Evolutionary conservation across 2,329 filamentous ascomycete genomes (phyloP).

Genomic region (Ceratocystis albifundus): DNA sequence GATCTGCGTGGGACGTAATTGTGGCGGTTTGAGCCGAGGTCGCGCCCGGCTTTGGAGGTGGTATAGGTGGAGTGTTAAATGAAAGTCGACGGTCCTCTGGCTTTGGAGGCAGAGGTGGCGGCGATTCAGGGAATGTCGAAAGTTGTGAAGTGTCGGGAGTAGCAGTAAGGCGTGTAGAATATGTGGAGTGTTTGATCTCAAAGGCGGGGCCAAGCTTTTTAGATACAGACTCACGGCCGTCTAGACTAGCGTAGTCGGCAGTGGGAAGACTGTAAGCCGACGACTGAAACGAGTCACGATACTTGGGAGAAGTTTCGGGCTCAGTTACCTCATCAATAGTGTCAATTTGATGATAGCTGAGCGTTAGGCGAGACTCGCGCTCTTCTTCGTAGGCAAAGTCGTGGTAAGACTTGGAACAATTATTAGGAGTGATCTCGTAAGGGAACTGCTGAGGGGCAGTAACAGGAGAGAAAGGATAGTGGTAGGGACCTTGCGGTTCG

Average conservation of each 20-base stretch:
- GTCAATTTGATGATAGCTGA: conserved; percentile 22
- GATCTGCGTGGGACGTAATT: conserved; percentile 25
- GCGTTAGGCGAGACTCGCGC: conserved; percentile 19
- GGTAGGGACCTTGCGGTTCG: conserved; percentile 7
- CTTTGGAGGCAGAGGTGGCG: conserved; percentile 29
- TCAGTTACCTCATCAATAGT: conserved; percentile 23
- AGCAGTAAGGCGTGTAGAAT: conserved; percentile 5
- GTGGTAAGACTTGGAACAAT: conserved; percentile 13
- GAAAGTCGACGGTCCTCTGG: conserved; percentile 22
- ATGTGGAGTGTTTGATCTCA: conserved; percentile 18
- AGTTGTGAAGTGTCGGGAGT: conserved; percentile 5
- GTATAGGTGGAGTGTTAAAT: conserved; percentile 23
- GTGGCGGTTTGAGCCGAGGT: conserved; percentile 18
- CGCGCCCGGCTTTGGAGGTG: conserved; percentile 11
- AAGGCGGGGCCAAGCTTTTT: conserved; percentile 22
- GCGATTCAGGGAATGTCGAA: conserved; percentile 26
- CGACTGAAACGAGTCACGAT: conserved; percentile 23
- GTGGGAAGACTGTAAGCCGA: conserved; percentile 22
- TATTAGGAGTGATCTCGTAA: conserved; percentile 14
- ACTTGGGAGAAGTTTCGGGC: conserved; percentile 23
- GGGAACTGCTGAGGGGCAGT: background rate
- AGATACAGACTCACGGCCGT: conserved; percentile 22
- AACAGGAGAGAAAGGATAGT: background rate
- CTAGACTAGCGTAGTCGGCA: conserved; percentile 4
- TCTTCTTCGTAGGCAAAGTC: conserved; percentile 18